Evolutionary conservation across 495 filamentous ascomycete species (phyloP), one percentile per base, ranked within the genome.

Genomic region (Evernia prunastri): DNA sequence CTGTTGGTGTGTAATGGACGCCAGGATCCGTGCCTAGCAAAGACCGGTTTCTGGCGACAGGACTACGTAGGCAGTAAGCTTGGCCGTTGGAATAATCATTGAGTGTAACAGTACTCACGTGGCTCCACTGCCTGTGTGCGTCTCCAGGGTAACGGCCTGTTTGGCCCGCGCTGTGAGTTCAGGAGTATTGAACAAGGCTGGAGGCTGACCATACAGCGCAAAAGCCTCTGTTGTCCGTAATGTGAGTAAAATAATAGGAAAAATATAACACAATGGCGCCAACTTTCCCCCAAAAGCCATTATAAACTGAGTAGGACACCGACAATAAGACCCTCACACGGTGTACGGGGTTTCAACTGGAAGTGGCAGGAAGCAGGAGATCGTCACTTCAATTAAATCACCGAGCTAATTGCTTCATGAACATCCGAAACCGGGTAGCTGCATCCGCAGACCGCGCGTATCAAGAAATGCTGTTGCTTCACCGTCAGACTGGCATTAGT

Each of bases 381-480:
- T 17, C 23, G 29, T 29, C 25, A 15, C 2, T 25, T 3, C 10
- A 49, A 49, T 15, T 6, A 15, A 3, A 31, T 15, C 27, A 18
- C 2, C 49, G 47, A 53, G 8, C 20, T 29, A 53, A 31, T 17
- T 53, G 1, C 27, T 29, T 29, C 49, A 53, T 17, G 11, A 53
- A 31, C 20, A 53, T 53, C 49, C 49, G 49, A 53, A 53, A 53
- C 49, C 49, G 25, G 49, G 25, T 53, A 29, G 25, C 3, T 53
- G 49, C 49, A 53, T 53, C 49, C 49, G 49, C 49, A 53, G 49
- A 31, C 49, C 49, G 49, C 49, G 49, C 25, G 25, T 53, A 53
- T 53, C 25, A 53, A 17, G 23, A 31, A 8, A 15, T 4, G 27
- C 5, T 31, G 17, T 53, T 53, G 6, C 15, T 8, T 1, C n/a